A percentile compares a stretch with the other conserved stretches of the same genome.
These are phyloP conservation scores for Nothophaeocryptopus gaeumannii DNA, from an alignment of 2,329 filamentous ascomycete species.

Conservation along the genomic window DNA sequence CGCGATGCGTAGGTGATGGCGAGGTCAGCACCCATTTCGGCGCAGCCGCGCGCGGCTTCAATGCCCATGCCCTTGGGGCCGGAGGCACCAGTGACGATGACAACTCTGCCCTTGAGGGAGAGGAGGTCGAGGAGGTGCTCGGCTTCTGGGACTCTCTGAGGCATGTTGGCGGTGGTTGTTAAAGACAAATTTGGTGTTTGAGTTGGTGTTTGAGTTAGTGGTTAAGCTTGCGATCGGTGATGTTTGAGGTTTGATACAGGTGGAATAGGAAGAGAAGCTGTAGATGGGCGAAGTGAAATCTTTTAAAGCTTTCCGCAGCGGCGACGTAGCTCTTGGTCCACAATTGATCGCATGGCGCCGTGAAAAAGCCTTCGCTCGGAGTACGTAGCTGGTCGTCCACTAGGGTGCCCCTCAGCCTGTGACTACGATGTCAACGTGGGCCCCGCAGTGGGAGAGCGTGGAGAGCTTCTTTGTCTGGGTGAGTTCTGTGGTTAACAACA, in stretches of 20 bases:
- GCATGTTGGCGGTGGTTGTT: conserved; percentile 40
- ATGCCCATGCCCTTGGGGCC: conserved; percentile 67
- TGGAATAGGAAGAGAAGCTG: conserved; percentile 3
- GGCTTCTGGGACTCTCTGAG: conserved; percentile 57
- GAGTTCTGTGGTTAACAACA: neutral
- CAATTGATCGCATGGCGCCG: conserved; percentile 7
- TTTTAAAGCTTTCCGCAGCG: conserved; percentile 12
- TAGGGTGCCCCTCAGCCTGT: conserved; percentile 11
- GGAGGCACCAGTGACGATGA: conserved; percentile 53
- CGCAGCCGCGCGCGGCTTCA: conserved; percentile 63
- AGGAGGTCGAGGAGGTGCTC: conserved; percentile 57
- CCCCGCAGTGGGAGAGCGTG: conserved; percentile 4
- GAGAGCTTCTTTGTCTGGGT: conserved; percentile 4
- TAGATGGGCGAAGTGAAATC: conserved; percentile 4
- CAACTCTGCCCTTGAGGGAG: conserved; percentile 54
- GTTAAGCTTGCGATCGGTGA: neutral
- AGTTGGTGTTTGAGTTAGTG: neutral
- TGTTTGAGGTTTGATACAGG: neutral
- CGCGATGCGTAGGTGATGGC: conserved; percentile 67
- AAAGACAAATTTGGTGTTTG: conserved; percentile 2
- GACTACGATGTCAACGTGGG: conserved; percentile 5
- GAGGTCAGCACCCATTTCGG: conserved; percentile 62
- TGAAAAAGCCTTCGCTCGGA: conserved; percentile 6
- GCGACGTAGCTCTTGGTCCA: conserved; percentile 7
- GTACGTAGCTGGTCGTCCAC: conserved; percentile 15